Evolutionary conservation across 2,329 filamentous ascomycete genomes (phyloP).

Genomic region (Fusarium sp.): DNA sequence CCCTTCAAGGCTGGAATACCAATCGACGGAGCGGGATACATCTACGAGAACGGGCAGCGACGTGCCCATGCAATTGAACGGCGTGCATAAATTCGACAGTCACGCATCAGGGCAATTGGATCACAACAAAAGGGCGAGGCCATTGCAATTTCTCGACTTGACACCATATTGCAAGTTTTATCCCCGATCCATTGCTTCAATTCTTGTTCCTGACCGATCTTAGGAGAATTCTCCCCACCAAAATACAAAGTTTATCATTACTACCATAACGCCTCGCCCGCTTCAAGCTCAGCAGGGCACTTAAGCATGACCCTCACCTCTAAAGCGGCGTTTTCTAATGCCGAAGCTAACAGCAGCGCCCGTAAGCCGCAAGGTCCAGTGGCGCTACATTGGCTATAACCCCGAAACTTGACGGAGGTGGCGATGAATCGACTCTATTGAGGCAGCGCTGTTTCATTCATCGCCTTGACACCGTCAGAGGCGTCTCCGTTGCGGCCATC

Average conservation of each 20-base stretch:
- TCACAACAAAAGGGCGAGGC: neutral
- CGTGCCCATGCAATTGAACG: constrained; percentile 16
- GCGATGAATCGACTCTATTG: neutral
- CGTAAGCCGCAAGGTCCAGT: neutral
- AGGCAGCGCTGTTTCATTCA: neutral
- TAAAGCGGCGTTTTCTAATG: neutral
- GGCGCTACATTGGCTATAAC: neutral
- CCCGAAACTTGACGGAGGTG: neutral
- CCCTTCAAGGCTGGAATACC: constrained; percentile 3
- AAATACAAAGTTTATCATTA: neutral
- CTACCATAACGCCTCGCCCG: neutral
- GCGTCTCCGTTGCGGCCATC: constrained; percentile 2
- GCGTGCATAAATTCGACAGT: neutral
- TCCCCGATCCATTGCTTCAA: neutral
- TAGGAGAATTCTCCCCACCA: neutral
- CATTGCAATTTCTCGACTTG: constrained; percentile 20
- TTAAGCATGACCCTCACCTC: neutral
- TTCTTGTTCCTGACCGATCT: neutral
- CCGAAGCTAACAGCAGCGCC: neutral
- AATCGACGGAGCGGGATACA: constrained; percentile 4
- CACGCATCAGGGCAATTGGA: constrained; percentile 3
- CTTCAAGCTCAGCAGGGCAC: neutral
- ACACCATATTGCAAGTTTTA: constrained; percentile 13
- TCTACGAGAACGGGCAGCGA: constrained; percentile 16
- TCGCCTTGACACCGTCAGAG: neutral